A percentile compares a stretch with the other conserved stretches of the same genome.
Conservation (phyloP, 2,329 filamentous ascomycete species). For the Monilinia polystroma region DNA sequence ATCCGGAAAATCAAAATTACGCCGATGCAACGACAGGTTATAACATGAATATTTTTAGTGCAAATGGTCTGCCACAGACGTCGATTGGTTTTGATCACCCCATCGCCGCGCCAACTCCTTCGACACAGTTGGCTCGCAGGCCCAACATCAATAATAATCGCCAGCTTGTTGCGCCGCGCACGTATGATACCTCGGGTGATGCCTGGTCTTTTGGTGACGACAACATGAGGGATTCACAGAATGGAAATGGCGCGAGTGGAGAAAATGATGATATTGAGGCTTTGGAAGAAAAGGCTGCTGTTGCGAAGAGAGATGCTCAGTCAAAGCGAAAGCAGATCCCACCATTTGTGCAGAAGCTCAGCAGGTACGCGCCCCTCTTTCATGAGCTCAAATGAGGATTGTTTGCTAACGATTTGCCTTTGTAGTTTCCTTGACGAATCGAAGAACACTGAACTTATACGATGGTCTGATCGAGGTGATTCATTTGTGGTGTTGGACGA, state of each 20-base stretch:
- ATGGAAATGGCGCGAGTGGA: constrained; percentile 44
- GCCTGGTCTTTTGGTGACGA: constrained; percentile 45
- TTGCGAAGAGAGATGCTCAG: constrained; percentile 84
- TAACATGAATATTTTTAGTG: constrained; percentile 34
- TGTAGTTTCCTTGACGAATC: constrained; percentile 86
- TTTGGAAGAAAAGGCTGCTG: constrained; percentile 73
- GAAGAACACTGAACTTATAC: constrained; percentile 90
- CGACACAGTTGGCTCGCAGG: constrained; percentile 40
- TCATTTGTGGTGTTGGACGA: constrained; percentile 97
- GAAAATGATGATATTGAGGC: constrained; percentile 73
- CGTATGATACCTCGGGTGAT: constrained; percentile 38
- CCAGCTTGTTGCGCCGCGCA: constrained; percentile 37
- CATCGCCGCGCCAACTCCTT: constrained; percentile 29
- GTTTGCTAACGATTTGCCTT: constrained; percentile 32
- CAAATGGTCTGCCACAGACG: constrained; percentile 30
- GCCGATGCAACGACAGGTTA: constrained; percentile 39
- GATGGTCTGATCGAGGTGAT: constrained; percentile 95
- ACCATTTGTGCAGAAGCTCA: constrained; percentile 95
- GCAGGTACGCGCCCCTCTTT: constrained; percentile 65
- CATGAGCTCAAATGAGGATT: constrained; percentile 25
- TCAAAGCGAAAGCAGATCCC: constrained; percentile 93
- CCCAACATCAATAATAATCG: constrained; percentile 34
- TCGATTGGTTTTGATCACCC: constrained; percentile 31
- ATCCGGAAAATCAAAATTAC: constrained; percentile 40
- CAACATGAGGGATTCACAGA: constrained; percentile 33